Percentiles rank a stretch among this genome's conserved stretches.
Conservation (phyloP, 129 eudicot genomes). For the Erigeron canadensis region DNA sequence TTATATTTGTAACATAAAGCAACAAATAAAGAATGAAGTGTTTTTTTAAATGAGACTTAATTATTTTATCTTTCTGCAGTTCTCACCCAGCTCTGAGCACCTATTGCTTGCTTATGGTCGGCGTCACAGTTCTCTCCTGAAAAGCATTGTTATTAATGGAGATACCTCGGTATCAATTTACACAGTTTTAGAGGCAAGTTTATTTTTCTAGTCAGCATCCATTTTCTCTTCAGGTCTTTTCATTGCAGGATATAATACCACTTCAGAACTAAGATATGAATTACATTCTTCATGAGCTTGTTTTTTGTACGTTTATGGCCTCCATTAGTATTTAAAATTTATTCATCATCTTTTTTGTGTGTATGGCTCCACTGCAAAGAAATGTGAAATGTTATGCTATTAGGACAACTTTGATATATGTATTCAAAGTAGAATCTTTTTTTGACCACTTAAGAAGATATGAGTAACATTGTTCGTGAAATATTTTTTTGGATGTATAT, state of each 20-base stretch:
- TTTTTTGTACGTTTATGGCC: background rate
- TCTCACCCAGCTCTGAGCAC: slow-evolving; percentile 98
- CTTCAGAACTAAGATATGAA: background rate
- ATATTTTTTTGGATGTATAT: background rate
- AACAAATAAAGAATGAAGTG: background rate
- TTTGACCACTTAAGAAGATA: no score
- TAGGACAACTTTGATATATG: slow-evolving; percentile 1
- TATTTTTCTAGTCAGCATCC: background rate
- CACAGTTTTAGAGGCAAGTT: slow-evolving; percentile 83
- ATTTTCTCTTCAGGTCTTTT: background rate
- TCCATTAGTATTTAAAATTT: background rate
- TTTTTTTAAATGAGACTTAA: background rate
- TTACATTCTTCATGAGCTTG: background rate
- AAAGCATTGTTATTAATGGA: slow-evolving; percentile 87
- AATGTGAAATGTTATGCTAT: background rate
- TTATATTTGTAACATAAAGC: background rate
- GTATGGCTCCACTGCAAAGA: background rate
- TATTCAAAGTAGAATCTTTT: background rate
- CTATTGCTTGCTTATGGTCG: slow-evolving; percentile 85
- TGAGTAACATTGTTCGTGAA: background rate
- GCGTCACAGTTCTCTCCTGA: slow-evolving; percentile 91
- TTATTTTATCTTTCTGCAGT: slow-evolving; percentile 40
- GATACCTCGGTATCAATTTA: slow-evolving; percentile 75
- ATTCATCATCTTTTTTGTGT: background rate
- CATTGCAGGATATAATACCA: background rate